Evolutionary conservation across 1,284 basidiomycete species (phyloP).

Genomic region (Ceratobasidium sp.): DNA sequence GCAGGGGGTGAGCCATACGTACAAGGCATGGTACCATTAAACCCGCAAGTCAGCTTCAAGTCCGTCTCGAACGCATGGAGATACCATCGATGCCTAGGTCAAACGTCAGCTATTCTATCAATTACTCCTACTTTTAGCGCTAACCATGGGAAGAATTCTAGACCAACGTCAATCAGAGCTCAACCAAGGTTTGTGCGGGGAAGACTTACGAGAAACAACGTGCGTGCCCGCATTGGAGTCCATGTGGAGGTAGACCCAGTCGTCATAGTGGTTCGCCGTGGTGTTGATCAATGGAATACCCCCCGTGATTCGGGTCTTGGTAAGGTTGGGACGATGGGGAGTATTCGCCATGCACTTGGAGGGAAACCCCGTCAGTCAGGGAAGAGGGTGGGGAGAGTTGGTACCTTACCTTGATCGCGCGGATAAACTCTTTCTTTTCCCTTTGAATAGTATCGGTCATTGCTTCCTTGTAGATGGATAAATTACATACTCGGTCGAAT

Average conservation of each 20-base stretch:
- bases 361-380: neutral
- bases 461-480: neutral
- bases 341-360: conserved; percentile 27
- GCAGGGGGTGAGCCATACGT: neutral
- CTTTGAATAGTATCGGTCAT: neutral
- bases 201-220: conserved; percentile 24
- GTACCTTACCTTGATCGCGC: conserved; percentile 14
- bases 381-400: neutral
- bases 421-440: conserved; percentile 33
- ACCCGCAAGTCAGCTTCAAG: conserved; percentile 18
- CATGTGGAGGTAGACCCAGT: conserved; percentile 37
- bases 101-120: neutral
- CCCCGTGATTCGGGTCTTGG: conserved; percentile 27
- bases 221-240: conserved; percentile 27
- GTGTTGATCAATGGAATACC: conserved; percentile 24
- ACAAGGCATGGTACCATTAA: conserved; percentile 35
- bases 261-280: conserved; percentile 23
- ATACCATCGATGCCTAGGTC: conserved; percentile 27
- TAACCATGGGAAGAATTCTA: conserved; percentile 27
- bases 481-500: conserved; percentile 26
- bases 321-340: conserved; percentile 14
- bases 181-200: neutral
- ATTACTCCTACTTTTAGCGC: neutral
- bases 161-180: neutral
- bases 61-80: conserved; percentile 29